Evolutionary conservation across 2,329 filamentous ascomycete genomes (phyloP).

Genomic region (Paracoccidioides brasiliensis): DNA sequence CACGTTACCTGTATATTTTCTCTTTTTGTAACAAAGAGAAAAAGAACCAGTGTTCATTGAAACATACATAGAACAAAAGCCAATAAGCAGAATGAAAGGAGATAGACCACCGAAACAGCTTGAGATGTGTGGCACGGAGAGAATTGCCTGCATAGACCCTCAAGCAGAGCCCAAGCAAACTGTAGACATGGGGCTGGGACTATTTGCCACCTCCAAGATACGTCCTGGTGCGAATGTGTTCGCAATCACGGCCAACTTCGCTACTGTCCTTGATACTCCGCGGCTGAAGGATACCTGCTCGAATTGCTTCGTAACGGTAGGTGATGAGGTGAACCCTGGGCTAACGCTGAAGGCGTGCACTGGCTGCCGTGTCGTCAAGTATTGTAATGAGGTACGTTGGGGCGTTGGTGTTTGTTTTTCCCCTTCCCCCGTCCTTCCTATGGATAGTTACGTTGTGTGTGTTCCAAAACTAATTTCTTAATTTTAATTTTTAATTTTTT

Average conservation of each 20-base stretch:
- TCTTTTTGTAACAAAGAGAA: no score
- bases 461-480: not conserved
- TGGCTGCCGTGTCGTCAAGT: constrained; percentile 45
- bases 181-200: constrained; percentile 35
- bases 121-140: not conserved
- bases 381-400: constrained; percentile 45
- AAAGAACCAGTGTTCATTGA: no score
- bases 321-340: constrained; percentile 8
- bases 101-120: not conserved
- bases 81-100: not conserved
- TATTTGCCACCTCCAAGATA: constrained; percentile 42
- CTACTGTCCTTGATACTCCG: constrained; percentile 41
- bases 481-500: not conserved
- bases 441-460: no score
- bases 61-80: not conserved
- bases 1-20: no score
- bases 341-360: constrained; percentile 40
- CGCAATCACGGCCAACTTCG: constrained; percentile 37
- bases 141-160: not conserved
- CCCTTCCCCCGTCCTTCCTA: not conserved
- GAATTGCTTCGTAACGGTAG: constrained; percentile 36
- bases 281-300: constrained; percentile 44
- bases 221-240: constrained; percentile 38
- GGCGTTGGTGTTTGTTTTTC: not conserved
- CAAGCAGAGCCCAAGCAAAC: not conserved